These are phyloP conservation scores for Brassica hybrid DNA, from an alignment of 441 rosid genomes.

Conservation along the genomic window DNA sequence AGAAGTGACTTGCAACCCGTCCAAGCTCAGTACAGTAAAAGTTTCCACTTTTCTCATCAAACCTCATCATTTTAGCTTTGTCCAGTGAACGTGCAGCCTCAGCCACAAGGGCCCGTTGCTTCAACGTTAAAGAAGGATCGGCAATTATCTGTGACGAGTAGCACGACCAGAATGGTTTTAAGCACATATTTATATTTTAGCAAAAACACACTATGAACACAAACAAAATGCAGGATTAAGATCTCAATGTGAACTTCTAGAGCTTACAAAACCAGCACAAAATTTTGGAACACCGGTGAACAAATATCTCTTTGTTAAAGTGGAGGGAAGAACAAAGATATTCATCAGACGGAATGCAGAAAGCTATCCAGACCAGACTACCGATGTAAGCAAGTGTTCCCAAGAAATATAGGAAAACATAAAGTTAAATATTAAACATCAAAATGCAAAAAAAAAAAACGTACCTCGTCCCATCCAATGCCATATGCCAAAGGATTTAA, in stretches of 20 bases:
- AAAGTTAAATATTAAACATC: constrained; percentile 8
- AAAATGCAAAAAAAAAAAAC: constrained; percentile 26
- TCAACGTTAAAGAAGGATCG: constrained; percentile 87
- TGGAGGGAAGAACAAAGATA: constrained; percentile 12
- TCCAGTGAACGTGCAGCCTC: constrained; percentile 99
- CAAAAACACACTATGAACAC: constrained; percentile 12
- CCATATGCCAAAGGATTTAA: constrained; percentile 98
- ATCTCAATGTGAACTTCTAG: constrained; percentile 30
- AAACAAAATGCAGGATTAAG: constrained; percentile 1
- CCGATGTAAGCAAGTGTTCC: constrained; percentile 17
- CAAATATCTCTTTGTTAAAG: constrained; percentile 17
- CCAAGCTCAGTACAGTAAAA: constrained; percentile 99
- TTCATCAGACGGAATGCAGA: constrained; percentile 23
- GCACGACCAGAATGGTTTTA: constrained; percentile 35
- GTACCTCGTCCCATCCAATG: constrained; percentile 99
- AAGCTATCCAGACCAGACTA: constrained; percentile 12
- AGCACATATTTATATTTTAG: constrained; percentile 20
- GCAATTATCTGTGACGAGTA: constrained; percentile 76
- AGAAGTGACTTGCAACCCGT: constrained; percentile 99
- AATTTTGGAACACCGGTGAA: constrained; percentile 5
- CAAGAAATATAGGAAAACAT: constrained; percentile 15
- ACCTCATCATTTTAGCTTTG: constrained; percentile 99
- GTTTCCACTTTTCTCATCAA: constrained; percentile 99
- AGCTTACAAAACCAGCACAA: constrained; percentile 25
- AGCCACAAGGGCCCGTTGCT: constrained; percentile 90